A percentile compares a stretch with the other conserved stretches of the same genome.
Evolutionary conservation across 2,329 filamentous ascomycete species (phyloP).

Genomic region (Acephala macrosclerotiorum): DNA sequence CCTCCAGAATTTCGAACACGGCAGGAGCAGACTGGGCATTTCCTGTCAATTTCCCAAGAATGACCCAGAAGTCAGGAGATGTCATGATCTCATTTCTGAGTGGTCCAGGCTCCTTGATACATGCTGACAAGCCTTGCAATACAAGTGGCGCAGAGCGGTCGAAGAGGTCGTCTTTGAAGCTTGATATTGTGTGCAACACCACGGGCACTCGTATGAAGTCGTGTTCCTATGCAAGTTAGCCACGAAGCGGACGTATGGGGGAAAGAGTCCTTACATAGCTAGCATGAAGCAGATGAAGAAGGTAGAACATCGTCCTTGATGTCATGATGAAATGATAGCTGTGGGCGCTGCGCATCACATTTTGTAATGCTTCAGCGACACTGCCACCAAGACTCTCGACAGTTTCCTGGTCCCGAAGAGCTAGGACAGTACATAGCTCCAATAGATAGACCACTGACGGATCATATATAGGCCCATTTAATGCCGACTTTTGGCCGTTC

Average conservation of each 20-base stretch:
- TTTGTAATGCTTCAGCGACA: conserved; percentile 82
- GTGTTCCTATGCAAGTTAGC: conserved; percentile 67
- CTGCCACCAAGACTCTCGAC: conserved; percentile 77
- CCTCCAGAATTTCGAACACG: conserved; percentile 88
- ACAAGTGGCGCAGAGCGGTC: conserved; percentile 79
- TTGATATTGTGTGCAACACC: conserved; percentile 89
- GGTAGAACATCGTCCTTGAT: conserved; percentile 85
- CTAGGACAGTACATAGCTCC: conserved; percentile 85
- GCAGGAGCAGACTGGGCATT: conserved; percentile 74
- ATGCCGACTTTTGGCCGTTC: conserved; percentile 63
- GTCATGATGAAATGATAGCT: conserved; percentile 85
- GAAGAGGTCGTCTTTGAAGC: conserved; percentile 79
- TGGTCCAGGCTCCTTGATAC: conserved; percentile 78
- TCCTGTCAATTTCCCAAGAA: conserved; percentile 77
- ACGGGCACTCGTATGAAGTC: conserved; percentile 93
- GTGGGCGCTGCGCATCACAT: conserved; percentile 78
- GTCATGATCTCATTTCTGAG: conserved; percentile 93
- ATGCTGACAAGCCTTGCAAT: conserved; percentile 79
- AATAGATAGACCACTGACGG: conserved; percentile 89
- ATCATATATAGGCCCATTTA: conserved; percentile 75
- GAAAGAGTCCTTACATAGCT: conserved; percentile 73
- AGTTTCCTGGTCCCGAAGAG: conserved; percentile 77
- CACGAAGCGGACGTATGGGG: conserved; percentile 23
- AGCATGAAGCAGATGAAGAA: conserved; percentile 80
- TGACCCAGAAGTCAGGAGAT: conserved; percentile 96